Evolutionary conservation across 1,284 basidiomycete species (phyloP).

Genomic region (Testicularia cyperi): DNA sequence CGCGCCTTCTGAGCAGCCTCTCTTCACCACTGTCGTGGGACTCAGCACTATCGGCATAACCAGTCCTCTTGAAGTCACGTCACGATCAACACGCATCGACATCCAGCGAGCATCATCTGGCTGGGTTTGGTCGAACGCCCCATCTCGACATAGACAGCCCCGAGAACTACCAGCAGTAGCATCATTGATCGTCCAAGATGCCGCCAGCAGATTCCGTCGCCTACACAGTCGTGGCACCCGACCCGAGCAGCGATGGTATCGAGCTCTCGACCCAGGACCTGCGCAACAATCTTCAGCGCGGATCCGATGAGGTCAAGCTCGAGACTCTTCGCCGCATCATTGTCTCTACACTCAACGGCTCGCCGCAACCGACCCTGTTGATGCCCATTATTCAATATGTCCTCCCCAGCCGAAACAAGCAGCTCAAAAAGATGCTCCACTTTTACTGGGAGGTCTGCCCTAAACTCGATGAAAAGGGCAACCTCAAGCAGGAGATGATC

Average conservation of each 20-base stretch:
- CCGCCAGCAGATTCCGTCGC: conserved; percentile 38
- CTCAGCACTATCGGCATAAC: too few species aligned
- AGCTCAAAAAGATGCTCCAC: conserved; percentile 92
- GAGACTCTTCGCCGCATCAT: conserved; percentile 96
- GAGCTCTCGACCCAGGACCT: conserved; percentile 67
- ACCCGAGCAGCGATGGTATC: conserved; percentile 38
- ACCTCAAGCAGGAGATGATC: conserved; percentile 99
- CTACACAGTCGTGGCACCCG: conserved; percentile 42
- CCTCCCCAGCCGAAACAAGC: conserved; percentile 91
- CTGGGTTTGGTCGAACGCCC: too few species aligned
- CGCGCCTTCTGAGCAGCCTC: too few species aligned
- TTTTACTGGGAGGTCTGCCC: conserved; percentile 99
- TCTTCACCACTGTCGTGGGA: too few species aligned
- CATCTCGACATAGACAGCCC: too few species aligned
- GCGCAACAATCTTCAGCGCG: conserved; percentile 84
- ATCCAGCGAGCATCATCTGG: too few species aligned
- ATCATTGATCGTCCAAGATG: too few species aligned
- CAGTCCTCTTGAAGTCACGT: too few species aligned
- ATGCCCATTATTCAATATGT: conserved; percentile 99
- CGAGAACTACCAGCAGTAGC: too few species aligned
- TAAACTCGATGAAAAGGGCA: conserved; percentile 94
- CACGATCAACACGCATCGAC: too few species aligned
- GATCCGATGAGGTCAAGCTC: conserved; percentile 94
- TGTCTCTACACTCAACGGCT: conserved; percentile 91
- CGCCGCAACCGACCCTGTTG: conserved; percentile 81